Evolutionary conservation across 495 filamentous ascomycete species (phyloP).

Genomic region (Baudoinia panamericana): DNA sequence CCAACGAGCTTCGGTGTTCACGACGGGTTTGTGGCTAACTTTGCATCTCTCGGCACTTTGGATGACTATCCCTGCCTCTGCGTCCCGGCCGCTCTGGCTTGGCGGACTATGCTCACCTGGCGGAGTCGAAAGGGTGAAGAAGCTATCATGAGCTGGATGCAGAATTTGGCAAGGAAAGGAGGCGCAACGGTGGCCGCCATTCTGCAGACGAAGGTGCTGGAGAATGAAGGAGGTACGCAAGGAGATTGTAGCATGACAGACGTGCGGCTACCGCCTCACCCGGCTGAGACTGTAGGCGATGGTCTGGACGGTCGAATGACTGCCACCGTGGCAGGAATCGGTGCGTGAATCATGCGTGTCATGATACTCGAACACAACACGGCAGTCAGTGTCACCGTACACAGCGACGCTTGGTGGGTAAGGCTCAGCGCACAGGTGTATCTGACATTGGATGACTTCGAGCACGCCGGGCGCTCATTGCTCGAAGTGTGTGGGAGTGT

Average conservation of each 20-base stretch:
- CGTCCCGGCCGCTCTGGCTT: conserved; percentile 53
- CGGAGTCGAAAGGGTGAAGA: conserved; percentile 68
- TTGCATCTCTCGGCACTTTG: conserved; percentile 62
- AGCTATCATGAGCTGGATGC: conserved; percentile 45
- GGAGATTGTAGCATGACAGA: conserved; percentile 47
- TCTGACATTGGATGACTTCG: conserved; percentile 61
- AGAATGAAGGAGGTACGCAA: conserved; percentile 30
- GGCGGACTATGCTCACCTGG: conserved; percentile 40
- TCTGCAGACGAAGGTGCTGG: conserved; percentile 55
- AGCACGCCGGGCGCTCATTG: conserved; percentile 48
- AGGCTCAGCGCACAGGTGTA: conserved; percentile 68
- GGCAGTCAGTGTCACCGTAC: conserved; percentile 33
- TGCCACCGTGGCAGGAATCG: background rate
- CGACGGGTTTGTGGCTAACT: conserved; percentile 50
- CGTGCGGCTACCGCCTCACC: conserved; percentile 52
- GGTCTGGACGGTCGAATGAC: background rate
- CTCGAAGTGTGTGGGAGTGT: conserved; percentile 47
- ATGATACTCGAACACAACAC: background rate
- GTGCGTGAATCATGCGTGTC: background rate
- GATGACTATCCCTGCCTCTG: conserved; percentile 59
- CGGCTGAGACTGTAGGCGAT: conserved; percentile 12
- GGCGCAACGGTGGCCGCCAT: conserved; percentile 40
- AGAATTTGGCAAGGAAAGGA: conserved; percentile 43
- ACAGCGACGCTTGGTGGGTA: conserved; percentile 48
- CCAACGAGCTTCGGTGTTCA: conserved; percentile 54